Base-by-base conservation (phyloP, 495 filamentous ascomycete genomes). In the Entonaema liquescens region DNA sequence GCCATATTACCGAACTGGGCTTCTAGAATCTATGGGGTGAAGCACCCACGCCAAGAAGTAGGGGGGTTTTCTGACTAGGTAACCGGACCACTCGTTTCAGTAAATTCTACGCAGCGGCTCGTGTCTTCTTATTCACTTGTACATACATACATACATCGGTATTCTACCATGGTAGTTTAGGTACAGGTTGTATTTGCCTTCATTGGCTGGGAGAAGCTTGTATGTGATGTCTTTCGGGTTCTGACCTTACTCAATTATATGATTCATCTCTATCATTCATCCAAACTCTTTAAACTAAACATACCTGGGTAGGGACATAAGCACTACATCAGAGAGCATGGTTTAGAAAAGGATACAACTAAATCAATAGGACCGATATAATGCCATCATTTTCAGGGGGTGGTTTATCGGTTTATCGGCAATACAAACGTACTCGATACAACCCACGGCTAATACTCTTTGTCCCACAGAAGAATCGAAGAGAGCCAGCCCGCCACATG, bases 321-420 rank as follows among this genome's bases (percentile, higher is more conserved):
- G 61, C 61, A 47, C 44, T 40, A 64, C 57, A 31, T 58, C 64
- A 40, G n/a, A 40, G n/a, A 38, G 55, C 60, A 44, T 56, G 42
- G 31, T 38, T 26, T 53, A 40, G 7, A 23, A 23, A 52, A 47
- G 36, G 47, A 31, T 40, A 63, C 55, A 50, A 17, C 19, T 61
- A 23, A 44, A 59, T 49, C 42, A 73, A 65, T 65, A 68, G 31
- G 61, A 62, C 70, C 70, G 61, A 68, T 42, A 65, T 62, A 68
- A 73, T 65, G 65, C 65, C 65, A 65, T 59, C 65, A 62, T 68
- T 63, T 59, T 62, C 59, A 59, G 62, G 69, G 68, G 54, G n/a
- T n/a, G n/a, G n/a, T n/a, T n/a, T n/a, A n/a, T n/a, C n/a, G 19
- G 19, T 38, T 5, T 4, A 31, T 29, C 47, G 13, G 28, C 11